phyloP scores from a whole-genome alignment of 257 asterid species.

The Primulina tabacum region DNA sequence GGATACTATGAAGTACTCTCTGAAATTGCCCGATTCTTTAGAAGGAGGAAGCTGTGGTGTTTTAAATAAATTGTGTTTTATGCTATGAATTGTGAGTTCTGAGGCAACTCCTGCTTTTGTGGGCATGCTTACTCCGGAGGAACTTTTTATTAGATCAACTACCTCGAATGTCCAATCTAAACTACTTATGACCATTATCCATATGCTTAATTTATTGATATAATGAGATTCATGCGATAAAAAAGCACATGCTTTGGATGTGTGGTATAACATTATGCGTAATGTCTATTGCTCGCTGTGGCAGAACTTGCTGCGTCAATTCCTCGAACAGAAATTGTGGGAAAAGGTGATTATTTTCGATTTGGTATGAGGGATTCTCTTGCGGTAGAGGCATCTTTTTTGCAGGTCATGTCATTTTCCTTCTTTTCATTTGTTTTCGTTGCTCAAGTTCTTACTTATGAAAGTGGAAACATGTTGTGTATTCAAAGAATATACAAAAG shows the following conservation, averaged over 20 bases:
- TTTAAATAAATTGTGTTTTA: not conserved
- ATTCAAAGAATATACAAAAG: slow-evolving; percentile 1
- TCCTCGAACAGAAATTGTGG: slow-evolving; percentile 76
- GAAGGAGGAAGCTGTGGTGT: not conserved
- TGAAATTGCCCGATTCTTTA: not conserved
- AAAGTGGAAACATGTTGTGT: slow-evolving; percentile 4
- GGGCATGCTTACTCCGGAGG: not conserved
- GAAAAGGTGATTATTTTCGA: slow-evolving; percentile 88
- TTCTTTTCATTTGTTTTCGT: slow-evolving; percentile 13
- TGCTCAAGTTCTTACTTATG: not conserved
- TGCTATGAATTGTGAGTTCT: no score
- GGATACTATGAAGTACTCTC: not conserved
- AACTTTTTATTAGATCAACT: not conserved
- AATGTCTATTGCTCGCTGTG: slow-evolving; percentile 19
- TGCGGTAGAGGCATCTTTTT: slow-evolving; percentile 91
- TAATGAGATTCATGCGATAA: slow-evolving; percentile 6
- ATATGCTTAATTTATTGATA: slow-evolving; percentile 7
- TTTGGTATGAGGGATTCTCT: slow-evolving; percentile 98
- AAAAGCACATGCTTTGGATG: slow-evolving; percentile 7
- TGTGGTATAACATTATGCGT: not conserved
- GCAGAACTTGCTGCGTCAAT: slow-evolving; percentile 86
- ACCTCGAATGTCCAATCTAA: not conserved
- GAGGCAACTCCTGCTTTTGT: no score
- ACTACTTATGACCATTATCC: not conserved
- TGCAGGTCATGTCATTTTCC: slow-evolving; percentile 60